Base-by-base conservation (phyloP, 1,284 basidiomycete species). In the Irpex rosettiformis region DNA sequence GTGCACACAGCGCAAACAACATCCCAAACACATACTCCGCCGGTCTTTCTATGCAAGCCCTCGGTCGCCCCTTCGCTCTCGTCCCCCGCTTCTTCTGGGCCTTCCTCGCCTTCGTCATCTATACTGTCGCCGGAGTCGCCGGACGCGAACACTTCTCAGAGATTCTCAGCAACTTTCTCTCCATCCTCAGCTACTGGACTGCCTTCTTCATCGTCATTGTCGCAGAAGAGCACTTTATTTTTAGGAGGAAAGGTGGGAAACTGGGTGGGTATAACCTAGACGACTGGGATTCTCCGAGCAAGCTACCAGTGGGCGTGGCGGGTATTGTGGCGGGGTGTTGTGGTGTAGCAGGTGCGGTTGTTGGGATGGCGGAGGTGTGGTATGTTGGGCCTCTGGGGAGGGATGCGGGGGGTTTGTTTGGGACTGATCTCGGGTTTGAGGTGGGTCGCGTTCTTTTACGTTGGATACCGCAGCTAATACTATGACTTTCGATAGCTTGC, bases 111-210 rank as follows among this genome's bases (percentile, higher is more conserved):
- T 82, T 82, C 62, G 68, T 78, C 16, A 71, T 77, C 51, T 83
- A 85, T 69, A 83, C 86, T 27, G 74, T 85, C 37, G 80, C 85
- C 0, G 83, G 84, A 16, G 79, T 88, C 51, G 83, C 79, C 2
- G 86, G 86, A 1, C 79, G 84, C 45, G 78, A 82, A 58, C 81
- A 84, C 66, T 86, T 89, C 67, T 79, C 79, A 43, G 74, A 73
- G 43, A 83, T 87, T 51, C 74, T 89, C 4, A 74, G 69, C 40
- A 86, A 80, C 66, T 77, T 78, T 69, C 70, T 85, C 29, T 71
- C 78, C 21, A 78, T 88, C 54, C 72, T 87, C 24, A 80, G 81
- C n/a, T 88, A 89, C 70, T 88, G 85, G 85, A 77, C 78, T 0
- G 80, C 82, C 1, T 80, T 86, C 67, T 84, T 85, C 68, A 72